These are phyloP conservation scores for Lepidium aucheri DNA, from an alignment of 345 rosid genomes.

Conservation along the genomic window DNA sequence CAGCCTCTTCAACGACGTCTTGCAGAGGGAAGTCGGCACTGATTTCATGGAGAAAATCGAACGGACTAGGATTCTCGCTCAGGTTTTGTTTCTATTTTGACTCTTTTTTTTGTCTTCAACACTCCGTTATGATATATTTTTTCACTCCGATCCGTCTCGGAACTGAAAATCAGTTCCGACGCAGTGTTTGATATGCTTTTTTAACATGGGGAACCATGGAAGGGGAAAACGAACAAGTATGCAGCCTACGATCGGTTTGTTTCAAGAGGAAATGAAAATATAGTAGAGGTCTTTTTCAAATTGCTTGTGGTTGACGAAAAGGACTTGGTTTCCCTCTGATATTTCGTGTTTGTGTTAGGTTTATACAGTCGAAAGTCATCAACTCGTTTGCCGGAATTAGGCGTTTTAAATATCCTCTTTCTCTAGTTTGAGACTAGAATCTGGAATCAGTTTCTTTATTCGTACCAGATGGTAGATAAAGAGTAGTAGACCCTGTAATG, in stretches of 20 bases:
- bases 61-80: constrained; percentile 68
- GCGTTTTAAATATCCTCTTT: not conserved
- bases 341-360: not conserved
- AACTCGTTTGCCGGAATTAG: not conserved
- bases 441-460: not conserved
- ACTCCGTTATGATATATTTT: not conserved
- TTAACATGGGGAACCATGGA: not conserved
- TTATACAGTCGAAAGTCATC: not conserved
- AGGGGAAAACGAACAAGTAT: not conserved
- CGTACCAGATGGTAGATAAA: not conserved
- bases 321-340: not conserved
- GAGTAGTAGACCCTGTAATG: not conserved
- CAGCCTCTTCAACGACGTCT: constrained; percentile 72
- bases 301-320: constrained; percentile 14
- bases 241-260: not conserved
- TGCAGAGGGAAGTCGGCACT: constrained; percentile 71
- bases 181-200: not conserved
- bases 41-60: constrained; percentile 70
- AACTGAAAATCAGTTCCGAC: not conserved
- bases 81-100: constrained; percentile 28
- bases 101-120: not conserved
- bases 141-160: not conserved
- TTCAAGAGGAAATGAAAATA: not conserved
- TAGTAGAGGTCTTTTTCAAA: not conserved
- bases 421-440: not conserved